Conservation (phyloP, 768 basidiomycete genomes). For the Tremella fuciformis region DNA sequence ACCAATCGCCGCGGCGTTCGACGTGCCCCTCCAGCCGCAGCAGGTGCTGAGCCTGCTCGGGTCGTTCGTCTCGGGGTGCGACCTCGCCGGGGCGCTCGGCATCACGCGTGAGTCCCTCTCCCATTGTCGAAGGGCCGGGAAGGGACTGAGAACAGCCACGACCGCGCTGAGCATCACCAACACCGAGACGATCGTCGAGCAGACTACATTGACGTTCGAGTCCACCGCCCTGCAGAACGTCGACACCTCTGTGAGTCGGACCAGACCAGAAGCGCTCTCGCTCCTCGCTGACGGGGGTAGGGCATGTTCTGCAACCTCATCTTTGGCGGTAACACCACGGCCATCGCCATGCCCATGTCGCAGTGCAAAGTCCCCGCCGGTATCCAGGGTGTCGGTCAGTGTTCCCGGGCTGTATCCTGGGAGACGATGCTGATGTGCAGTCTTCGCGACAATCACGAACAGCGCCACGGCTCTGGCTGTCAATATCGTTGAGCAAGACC, state of each 20-base stretch:
- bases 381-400: slow-evolving; percentile 26
- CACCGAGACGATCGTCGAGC: slow-evolving; percentile 14
- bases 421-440: slow-evolving; percentile 2
- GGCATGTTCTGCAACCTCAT: slow-evolving; percentile 36
- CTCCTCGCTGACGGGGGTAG: neutral
- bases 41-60: slow-evolving; percentile 28
- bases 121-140: neutral
- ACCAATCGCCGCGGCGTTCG: slow-evolving; percentile 22
- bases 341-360: slow-evolving; percentile 23
- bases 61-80: slow-evolving; percentile 31
- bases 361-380: slow-evolving; percentile 30
- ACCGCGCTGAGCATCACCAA: slow-evolving; percentile 20
- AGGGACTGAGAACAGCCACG: slow-evolving; percentile 11
- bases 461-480: slow-evolving; percentile 17
- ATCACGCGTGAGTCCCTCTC: slow-evolving; percentile 21
- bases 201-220: slow-evolving; percentile 19
- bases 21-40: slow-evolving; percentile 25
- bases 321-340: slow-evolving; percentile 23
- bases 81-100: slow-evolving; percentile 22
- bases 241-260: slow-evolving; percentile 9
- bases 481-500: slow-evolving; percentile 29
- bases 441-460: slow-evolving; percentile 23
- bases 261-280: neutral
- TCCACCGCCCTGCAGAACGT: slow-evolving; percentile 9
- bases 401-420: neutral